Evolutionary conservation across 768 basidiomycete species (phyloP).

Genomic region (Russula griseocarnosa): DNA sequence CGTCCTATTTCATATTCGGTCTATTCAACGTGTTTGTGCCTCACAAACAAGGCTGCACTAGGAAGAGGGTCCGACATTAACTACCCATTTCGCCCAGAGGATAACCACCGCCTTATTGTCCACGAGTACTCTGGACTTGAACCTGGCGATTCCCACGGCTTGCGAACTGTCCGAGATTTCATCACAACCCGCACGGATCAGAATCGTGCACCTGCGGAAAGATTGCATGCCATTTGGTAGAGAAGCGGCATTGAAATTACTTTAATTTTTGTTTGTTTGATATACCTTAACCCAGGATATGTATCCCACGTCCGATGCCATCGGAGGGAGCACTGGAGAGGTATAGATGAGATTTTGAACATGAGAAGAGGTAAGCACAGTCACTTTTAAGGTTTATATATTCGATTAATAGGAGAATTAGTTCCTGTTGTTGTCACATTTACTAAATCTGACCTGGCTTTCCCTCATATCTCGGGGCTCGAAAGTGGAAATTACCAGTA

Average conservation of each 20-base stretch:
- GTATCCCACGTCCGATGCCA: not conserved
- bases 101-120: not conserved
- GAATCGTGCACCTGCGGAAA: not conserved
- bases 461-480: not conserved
- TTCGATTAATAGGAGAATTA: not conserved
- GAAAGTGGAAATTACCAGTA: not conserved
- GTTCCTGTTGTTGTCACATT: slow-evolving; percentile 1
- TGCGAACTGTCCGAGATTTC: slow-evolving; percentile 2
- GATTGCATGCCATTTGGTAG: slow-evolving; percentile 10
- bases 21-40: not conserved
- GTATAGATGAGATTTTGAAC: not conserved
- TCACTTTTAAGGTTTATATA: not conserved
- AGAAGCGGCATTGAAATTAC: not conserved
- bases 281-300: not conserved
- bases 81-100: not conserved
- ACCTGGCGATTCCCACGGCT: not conserved
- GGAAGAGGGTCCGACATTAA: not conserved
- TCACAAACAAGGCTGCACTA: not conserved
- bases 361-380: not conserved
- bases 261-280: not conserved
- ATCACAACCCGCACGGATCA: not conserved
- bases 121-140: not conserved
- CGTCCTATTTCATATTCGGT: not conserved
- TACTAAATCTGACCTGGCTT: not conserved
- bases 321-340: not conserved